These are phyloP conservation scores for Alternaria sp. DNA, from an alignment of 2,329 filamentous ascomycete species.

Conservation along the genomic window DNA sequence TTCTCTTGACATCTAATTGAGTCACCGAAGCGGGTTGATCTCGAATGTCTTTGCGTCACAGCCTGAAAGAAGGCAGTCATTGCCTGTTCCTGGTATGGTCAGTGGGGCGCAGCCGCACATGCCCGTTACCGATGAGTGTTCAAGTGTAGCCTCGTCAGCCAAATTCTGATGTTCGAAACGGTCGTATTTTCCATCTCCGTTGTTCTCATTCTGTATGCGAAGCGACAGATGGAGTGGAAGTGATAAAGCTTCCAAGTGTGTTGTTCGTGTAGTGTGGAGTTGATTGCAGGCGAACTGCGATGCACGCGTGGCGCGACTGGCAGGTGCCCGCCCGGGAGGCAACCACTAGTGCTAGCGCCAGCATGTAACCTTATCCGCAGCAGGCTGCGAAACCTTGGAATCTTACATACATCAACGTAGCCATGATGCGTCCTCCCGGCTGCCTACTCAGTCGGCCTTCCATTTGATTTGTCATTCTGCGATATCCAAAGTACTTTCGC, in stretches of 20 bases:
- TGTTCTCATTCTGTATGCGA: not conserved
- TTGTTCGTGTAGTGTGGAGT: not conserved
- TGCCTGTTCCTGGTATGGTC: slow-evolving; percentile 27
- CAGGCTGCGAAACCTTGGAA: not conserved
- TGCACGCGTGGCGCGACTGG: not conserved
- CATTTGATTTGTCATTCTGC: not conserved
- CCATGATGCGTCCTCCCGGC: not conserved
- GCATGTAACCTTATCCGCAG: not conserved
- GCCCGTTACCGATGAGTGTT: not conserved
- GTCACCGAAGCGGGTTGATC: slow-evolving; percentile 20
- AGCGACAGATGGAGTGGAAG: not conserved
- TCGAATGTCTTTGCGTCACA: slow-evolving; percentile 31
- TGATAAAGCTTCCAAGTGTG: fast-evolving
- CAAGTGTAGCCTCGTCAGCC: not conserved
- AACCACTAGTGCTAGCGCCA: not conserved
- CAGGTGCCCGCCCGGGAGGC: not conserved
- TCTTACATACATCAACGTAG: not conserved
- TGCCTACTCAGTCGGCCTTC: not conserved
- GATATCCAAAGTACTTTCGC: not conserved
- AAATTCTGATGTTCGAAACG: not conserved
- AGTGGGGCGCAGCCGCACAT: not conserved
- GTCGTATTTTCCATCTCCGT: not conserved
- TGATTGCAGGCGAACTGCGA: not conserved
- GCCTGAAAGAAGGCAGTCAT: slow-evolving; percentile 40
- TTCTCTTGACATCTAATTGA: slow-evolving; percentile 18